Base-by-base conservation (phyloP, 2,329 filamentous ascomycete genomes). In the Xylaria sp. region DNA sequence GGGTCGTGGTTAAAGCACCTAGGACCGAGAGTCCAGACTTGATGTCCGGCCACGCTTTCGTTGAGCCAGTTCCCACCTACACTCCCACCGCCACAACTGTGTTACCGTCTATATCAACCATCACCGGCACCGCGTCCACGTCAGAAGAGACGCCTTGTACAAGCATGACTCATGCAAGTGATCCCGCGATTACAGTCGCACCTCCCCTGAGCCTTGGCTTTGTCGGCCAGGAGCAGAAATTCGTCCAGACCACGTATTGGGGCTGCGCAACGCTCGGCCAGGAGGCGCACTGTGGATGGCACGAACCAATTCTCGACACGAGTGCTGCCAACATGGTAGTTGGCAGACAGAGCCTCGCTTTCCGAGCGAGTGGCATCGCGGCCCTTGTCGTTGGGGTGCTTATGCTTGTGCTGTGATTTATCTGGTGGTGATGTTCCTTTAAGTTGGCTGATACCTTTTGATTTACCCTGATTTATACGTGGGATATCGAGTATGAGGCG, bases 201-300 rank as follows among this genome's bases (percentile, higher is more conserved):
- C 59, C 63, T 1, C 18, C 20, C 0, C 3, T 55, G 2, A 23
- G 44, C 4, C 28, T 69, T 2, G 63, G 34, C 20, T 15, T 34
- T 4, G 28, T 23, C 23, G 12, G 60, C 0, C 65, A 44, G 46
- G 62, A 55, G 2, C 23, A 50, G 31, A 75, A 78, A 23, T 80
- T 79, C 67, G 71, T 75, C 13, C 79, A 82, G 74, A 80, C 79
- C n/a, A 82, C 81, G 6, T 82, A 81, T 68, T 82, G 77, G 70
- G 78, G 78, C 31, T 82, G 81, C 69, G 77, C 78, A 7, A 77
- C 78, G 15, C 74, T 79, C 66, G 31, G 52, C 0, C 1, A 1
- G 2, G 71, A 78, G 39, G 76, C 79, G 51, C 80, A 81, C 55
- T 83, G 81, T 70, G 81, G 81, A 10, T 81, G 78, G 79, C 80